Conservation (phyloP, 108 stramenopile genomes). For the Nitzschia putrida region DNA sequence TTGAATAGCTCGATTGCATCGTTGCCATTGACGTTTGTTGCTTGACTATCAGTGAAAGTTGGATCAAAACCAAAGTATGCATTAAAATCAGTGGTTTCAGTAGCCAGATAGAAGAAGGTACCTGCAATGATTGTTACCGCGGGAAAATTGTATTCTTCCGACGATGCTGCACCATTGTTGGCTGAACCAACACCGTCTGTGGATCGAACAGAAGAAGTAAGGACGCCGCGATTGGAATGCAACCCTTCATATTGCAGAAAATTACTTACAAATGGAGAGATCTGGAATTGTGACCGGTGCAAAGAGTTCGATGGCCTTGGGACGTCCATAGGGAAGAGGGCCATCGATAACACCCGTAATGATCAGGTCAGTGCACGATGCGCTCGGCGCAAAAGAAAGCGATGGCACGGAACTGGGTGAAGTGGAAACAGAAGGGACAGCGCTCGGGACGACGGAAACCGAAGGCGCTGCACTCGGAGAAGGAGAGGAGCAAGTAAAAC, state of each 20-base stretch:
- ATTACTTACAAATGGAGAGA: background rate
- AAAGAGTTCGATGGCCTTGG: background rate
- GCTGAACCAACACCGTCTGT: background rate
- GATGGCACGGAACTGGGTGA: too few species aligned
- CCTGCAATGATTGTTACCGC: slow-evolving; percentile 19
- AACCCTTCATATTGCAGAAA: too few species aligned
- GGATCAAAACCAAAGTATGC: slow-evolving; percentile 32
- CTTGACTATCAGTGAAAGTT: slow-evolving; percentile 15
- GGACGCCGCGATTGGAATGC: background rate
- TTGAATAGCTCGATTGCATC: slow-evolving; percentile 16
- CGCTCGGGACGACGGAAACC: too few species aligned
- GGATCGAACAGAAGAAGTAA: background rate
- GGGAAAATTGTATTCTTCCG: slow-evolving; percentile 31
- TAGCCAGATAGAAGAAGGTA: slow-evolving; percentile 26
- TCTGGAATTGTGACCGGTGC: background rate
- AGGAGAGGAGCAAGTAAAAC: too few species aligned
- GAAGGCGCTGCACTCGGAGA: too few species aligned
- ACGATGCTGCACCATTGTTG: background rate
- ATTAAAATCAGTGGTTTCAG: slow-evolving; percentile 4
- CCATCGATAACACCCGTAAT: too few species aligned
- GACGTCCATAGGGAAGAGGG: background rate
- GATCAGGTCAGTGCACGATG: too few species aligned
- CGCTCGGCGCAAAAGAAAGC: too few species aligned
- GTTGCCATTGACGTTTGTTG: slow-evolving; percentile 21
- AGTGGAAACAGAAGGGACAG: too few species aligned